phyloP scores from a whole-genome alignment of 306 rosid genomes.

The Adenanthera pavonina region DNA sequence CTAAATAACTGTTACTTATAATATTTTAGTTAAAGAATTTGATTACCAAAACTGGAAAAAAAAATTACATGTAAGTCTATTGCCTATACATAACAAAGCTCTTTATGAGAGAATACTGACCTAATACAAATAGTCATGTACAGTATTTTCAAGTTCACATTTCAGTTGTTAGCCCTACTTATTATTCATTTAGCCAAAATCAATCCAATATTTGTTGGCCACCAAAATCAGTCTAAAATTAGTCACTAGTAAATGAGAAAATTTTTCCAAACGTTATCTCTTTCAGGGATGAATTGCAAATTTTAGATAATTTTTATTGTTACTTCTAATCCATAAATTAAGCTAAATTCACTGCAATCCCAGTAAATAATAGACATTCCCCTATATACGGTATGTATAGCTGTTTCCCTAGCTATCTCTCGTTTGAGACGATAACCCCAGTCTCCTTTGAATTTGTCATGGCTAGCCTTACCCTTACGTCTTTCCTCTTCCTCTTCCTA shows the following conservation, averaged over 20 bases:
- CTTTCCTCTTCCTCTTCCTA: conserved; percentile 39
- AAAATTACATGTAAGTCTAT: too few species aligned
- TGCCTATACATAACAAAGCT: too few species aligned
- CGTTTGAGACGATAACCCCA: background rate
- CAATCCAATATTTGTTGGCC: too few species aligned
- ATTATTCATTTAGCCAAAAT: too few species aligned
- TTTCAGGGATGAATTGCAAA: background rate
- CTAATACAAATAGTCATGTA: too few species aligned
- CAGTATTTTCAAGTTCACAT: too few species aligned
- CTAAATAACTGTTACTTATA: too few species aligned
- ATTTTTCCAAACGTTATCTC: background rate
- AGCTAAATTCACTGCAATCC: background rate
- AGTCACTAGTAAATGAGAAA: background rate
- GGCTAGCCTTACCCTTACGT: background rate
- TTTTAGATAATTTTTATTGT: background rate
- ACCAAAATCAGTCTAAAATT: background rate
- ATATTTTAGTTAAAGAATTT: too few species aligned
- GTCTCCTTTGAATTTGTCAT: conserved; percentile 2
- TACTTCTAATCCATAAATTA: background rate
- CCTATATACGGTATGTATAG: background rate
- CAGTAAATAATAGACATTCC: background rate
- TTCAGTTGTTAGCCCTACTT: background rate
- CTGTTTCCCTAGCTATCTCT: background rate
- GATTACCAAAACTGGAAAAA: too few species aligned
- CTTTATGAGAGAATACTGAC: too few species aligned